These are phyloP conservation scores for Colletotrichum destructivum DNA, from an alignment of 2,329 filamentous ascomycete species.

Conservation along the genomic window DNA sequence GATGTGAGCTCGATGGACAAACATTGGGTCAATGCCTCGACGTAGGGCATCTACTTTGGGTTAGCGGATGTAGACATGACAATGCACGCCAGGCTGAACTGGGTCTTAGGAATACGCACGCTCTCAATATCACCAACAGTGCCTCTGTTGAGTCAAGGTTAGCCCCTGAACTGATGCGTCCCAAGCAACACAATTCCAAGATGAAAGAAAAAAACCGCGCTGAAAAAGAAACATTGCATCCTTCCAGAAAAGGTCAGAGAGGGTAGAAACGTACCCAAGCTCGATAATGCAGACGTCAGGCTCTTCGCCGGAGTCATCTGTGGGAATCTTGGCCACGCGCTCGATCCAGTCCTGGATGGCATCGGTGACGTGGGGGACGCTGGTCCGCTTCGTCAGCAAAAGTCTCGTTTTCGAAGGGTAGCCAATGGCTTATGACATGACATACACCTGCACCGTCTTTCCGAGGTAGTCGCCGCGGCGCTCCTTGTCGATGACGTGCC, in stretches of 20 bases:
- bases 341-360: slow-evolving; percentile 95
- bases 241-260: background rate
- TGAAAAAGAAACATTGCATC: too few relatives aligned
- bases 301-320: slow-evolving; percentile 85
- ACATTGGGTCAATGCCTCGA: slow-evolving; percentile 85
- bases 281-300: slow-evolving; percentile 90
- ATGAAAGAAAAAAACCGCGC: background rate
- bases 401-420: too few relatives aligned
- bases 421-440: slow-evolving; percentile 35
- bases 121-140: slow-evolving; percentile 83
- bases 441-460: slow-evolving; percentile 83
- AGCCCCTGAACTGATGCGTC: background rate
- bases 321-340: slow-evolving; percentile 85
- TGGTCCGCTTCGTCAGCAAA: slow-evolving; percentile 7
- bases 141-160: slow-evolving; percentile 41
- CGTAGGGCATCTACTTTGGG: slow-evolving; percentile 76
- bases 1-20: background rate
- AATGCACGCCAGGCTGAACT: background rate
- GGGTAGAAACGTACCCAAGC: slow-evolving; percentile 61
- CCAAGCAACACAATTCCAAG: background rate
- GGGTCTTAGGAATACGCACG: slow-evolving; percentile 32
- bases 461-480: slow-evolving; percentile 84
- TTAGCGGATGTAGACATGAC: slow-evolving; percentile 1
- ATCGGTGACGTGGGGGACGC: slow-evolving; percentile 90
- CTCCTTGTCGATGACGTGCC: slow-evolving; percentile 84